Percentiles rank a stretch among this genome's conserved stretches.
These are phyloP conservation scores for Entomortierella lignicola DNA, from an alignment of 192 early-diverging fungal genomes.

Conservation along the genomic window DNA sequence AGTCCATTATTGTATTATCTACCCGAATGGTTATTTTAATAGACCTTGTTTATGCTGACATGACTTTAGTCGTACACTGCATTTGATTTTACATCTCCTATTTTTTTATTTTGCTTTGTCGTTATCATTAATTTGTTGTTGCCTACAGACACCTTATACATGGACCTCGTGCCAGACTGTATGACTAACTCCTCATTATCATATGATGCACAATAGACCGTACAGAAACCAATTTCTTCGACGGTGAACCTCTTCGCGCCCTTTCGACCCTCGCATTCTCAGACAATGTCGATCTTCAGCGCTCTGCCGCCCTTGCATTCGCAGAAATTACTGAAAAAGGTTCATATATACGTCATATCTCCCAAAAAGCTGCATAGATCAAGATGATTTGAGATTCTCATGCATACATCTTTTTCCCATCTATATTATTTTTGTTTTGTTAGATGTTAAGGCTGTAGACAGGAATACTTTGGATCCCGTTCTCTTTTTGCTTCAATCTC, in stretches of 20 bases:
- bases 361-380: background rate
- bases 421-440: background rate
- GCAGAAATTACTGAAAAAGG: constrained; percentile 91
- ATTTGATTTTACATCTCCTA: background rate
- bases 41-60: too few relatives aligned
- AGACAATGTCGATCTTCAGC: constrained; percentile 85
- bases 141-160: background rate
- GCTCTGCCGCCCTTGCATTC: constrained; percentile 89
- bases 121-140: background rate
- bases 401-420: background rate
- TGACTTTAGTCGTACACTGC: too few relatives aligned
- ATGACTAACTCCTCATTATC: constrained; percentile 8
- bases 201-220: constrained; percentile 65
- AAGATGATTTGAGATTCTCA: background rate
- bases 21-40: too few relatives aligned
- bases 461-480: constrained; percentile 85
- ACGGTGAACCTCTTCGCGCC: constrained; percentile 82
- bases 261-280: constrained; percentile 88
- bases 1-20: too few relatives aligned
- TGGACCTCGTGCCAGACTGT: background rate
- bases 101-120: background rate
- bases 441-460: constrained; percentile 81
- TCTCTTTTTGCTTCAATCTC: constrained; percentile 82
- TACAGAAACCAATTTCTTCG: constrained; percentile 83
- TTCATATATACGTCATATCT: constrained; percentile 19